A percentile compares a stretch with the other conserved stretches of the same genome.
These are phyloP conservation scores for Glycine latifolia DNA, from an alignment of 306 rosid genomes.

Conservation along the genomic window DNA sequence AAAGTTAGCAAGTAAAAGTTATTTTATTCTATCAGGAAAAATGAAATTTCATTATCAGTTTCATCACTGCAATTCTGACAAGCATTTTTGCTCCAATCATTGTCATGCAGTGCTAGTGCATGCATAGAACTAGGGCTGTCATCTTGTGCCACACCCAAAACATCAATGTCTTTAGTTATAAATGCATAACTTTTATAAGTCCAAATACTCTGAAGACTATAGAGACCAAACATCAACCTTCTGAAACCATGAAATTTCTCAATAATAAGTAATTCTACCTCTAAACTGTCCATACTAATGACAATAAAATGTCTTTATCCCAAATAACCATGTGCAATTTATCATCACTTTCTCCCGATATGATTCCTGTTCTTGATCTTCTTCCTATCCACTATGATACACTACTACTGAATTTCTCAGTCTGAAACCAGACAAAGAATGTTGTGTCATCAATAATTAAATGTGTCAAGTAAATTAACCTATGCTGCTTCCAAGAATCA, in stretches of 20 bases:
- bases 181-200: constrained; percentile 1
- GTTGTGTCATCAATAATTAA: neutral
- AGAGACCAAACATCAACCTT: constrained; percentile 13
- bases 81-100: constrained; percentile 7
- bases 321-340: neutral
- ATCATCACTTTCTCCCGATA: constrained; percentile 3
- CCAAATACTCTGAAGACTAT: neutral
- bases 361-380: constrained; percentile 30
- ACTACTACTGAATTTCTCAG: constrained; percentile 10
- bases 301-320: constrained; percentile 10
- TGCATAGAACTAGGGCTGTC: neutral
- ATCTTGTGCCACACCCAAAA: constrained; percentile 10
- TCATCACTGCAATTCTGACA: neutral
- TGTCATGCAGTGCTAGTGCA: neutral
- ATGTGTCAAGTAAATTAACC: neutral
- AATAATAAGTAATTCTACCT: neutral
- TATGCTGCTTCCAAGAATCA: constrained; percentile 10
- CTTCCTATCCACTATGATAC: constrained; percentile 24
- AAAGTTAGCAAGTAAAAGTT: constrained; percentile 1
- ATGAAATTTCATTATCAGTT: constrained; percentile 12
- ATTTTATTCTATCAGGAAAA: constrained; percentile 6
- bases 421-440: neutral
- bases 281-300: neutral
- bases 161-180: constrained; percentile 10
- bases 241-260: neutral